Percentiles rank a stretch among this genome's conserved stretches.
Conservation (phyloP, 352 stramenopile genomes). For the Pythium pyrilobum region DNA sequence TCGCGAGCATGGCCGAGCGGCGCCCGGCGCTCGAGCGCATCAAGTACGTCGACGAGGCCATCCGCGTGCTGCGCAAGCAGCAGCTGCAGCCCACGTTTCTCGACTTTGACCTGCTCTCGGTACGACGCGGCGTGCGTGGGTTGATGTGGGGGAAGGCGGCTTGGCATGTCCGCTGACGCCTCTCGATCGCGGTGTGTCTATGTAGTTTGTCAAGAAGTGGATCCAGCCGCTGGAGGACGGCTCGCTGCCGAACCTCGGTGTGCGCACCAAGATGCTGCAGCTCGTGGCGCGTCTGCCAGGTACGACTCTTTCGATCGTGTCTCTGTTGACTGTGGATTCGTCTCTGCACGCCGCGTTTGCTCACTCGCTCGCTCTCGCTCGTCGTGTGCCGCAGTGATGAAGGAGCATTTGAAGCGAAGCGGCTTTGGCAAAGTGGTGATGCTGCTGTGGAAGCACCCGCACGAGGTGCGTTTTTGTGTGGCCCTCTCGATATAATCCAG, state of each 20-base stretch:
- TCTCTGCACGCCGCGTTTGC: too few relatives aligned
- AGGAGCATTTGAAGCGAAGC: conserved; percentile 86
- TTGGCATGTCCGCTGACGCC: too few relatives aligned
- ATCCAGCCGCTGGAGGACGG: conserved; percentile 81
- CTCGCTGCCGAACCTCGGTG: conserved; percentile 72
- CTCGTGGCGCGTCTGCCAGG: conserved; percentile 75
- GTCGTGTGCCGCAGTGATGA: conserved; percentile 48
- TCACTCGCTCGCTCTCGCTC: neutral
- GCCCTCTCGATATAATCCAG: neutral
- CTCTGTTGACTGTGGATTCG: neutral
- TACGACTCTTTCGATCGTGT: conserved; percentile 7
- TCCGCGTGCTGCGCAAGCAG: conserved; percentile 72
- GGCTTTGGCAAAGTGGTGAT: conserved; percentile 88
- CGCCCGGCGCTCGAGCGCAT: conserved; percentile 76
- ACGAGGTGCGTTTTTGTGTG: conserved; percentile 44
- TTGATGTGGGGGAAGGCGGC: too few relatives aligned
- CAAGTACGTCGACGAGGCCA: conserved; percentile 73
- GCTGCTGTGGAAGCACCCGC: conserved; percentile 82
- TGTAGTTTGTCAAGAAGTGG: conserved; percentile 87
- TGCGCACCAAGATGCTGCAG: conserved; percentile 84
- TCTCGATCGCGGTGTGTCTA: neutral
- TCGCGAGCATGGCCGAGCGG: conserved; percentile 51
- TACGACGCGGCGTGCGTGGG: conserved; percentile 13
- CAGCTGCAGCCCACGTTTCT: conserved; percentile 85
- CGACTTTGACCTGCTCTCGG: conserved; percentile 83